Evolutionary conservation across 2,329 filamentous ascomycete genomes (phyloP).

Genomic region (Scedosporium minutisporum): DNA sequence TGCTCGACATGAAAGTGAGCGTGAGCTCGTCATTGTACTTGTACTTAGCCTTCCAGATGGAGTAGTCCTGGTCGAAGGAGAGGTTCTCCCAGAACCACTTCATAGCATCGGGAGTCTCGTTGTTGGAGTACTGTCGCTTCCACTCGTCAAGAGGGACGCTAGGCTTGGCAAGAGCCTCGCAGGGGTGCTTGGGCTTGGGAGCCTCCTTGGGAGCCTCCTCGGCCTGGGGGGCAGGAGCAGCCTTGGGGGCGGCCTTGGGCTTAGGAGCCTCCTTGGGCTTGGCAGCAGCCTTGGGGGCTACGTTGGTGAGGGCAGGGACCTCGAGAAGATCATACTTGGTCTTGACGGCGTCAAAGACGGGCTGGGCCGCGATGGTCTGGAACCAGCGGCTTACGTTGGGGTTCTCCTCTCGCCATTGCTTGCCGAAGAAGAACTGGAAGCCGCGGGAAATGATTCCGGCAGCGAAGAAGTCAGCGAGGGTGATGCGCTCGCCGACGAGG

Average conservation of each 20-base stretch:
- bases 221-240: slow-evolving; percentile 64
- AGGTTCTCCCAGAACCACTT: slow-evolving; percentile 98
- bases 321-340: slow-evolving; percentile 71
- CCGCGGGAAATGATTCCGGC: slow-evolving; percentile 71
- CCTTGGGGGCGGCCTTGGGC: slow-evolving; percentile 28
- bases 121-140: slow-evolving; percentile 99
- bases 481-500: slow-evolving; percentile 95
- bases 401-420: slow-evolving; percentile 73
- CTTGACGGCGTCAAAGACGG: slow-evolving; percentile 75
- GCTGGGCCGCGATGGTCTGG: slow-evolving; percentile 85
- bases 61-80: slow-evolving; percentile 94
- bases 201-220: slow-evolving; percentile 82
- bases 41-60: slow-evolving; percentile 88
- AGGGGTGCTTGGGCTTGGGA: slow-evolving; percentile 91
- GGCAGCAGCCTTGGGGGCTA: slow-evolving; percentile 49
- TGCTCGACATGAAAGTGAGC: slow-evolving; percentile 96
- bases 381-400: slow-evolving; percentile 90
- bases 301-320: slow-evolving; percentile 62
- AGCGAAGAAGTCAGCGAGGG: slow-evolving; percentile 86
- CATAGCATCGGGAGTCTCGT: slow-evolving; percentile 73
- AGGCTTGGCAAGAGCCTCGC: slow-evolving; percentile 72
- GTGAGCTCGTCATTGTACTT: slow-evolving; percentile 99
- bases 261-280: slow-evolving; percentile 52
- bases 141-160: slow-evolving; percentile 85
- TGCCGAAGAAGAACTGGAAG: slow-evolving; percentile 92